Percentiles rank a stretch among this genome's conserved stretches.
Evolutionary conservation across 75 land plant genomes (phyloP).

Genomic region (Gnetum montanum): DNA sequence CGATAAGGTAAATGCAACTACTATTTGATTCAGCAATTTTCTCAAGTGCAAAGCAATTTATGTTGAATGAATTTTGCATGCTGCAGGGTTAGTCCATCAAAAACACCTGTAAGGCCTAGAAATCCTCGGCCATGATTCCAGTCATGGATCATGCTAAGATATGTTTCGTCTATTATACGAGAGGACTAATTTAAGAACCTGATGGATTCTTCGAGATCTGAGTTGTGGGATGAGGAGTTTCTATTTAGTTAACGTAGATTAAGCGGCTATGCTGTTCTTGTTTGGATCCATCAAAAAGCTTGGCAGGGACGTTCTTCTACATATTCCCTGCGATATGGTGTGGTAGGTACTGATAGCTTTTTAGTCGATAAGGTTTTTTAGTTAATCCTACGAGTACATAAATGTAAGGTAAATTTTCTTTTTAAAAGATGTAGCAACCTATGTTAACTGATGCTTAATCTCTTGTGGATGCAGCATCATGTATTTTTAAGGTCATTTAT

Average conservation of each 20-base stretch:
- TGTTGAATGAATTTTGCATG: not conserved
- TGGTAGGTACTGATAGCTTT: too few species aligned
- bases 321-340: not conserved
- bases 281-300: constrained; percentile 4
- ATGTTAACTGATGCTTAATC: too few species aligned
- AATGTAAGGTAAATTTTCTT: too few species aligned
- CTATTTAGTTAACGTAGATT: not conserved
- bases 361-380: too few species aligned
- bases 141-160: constrained; percentile 5
- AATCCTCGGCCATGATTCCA: constrained; percentile 48
- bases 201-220: not conserved
- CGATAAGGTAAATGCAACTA: constrained; percentile 47
- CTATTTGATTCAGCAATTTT: not conserved
- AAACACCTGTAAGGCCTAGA: constrained; percentile 84
- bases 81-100: constrained; percentile 88
- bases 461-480: too few species aligned
- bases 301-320: not conserved
- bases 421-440: too few species aligned
- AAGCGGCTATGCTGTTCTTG: not conserved
- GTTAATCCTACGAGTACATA: too few species aligned
- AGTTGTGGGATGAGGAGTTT: not conserved
- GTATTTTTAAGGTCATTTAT: too few species aligned
- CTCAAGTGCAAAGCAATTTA: not conserved
- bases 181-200: not conserved
- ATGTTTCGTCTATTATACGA: not conserved